Percentiles rank a stretch among this genome's conserved stretches.
phyloP scores from a whole-genome alignment of 2,329 filamentous ascomycete species.

The Phialophora verrucosa region DNA sequence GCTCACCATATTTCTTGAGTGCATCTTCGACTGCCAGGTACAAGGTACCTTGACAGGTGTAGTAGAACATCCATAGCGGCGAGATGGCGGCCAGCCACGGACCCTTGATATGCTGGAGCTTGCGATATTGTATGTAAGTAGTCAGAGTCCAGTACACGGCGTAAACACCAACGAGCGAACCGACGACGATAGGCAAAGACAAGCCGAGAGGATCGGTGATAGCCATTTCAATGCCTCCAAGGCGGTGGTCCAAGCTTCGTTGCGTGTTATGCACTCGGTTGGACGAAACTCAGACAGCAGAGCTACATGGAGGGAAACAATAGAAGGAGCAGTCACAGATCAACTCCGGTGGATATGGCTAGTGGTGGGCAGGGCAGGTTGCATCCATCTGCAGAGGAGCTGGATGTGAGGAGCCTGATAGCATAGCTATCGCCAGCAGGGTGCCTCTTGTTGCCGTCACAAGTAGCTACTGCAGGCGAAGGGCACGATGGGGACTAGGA shows the following conservation, averaged over 20 bases:
- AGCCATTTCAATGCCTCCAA: not conserved
- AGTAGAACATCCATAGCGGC: constrained; percentile 25
- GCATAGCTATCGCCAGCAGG: not conserved
- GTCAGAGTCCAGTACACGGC: not conserved
- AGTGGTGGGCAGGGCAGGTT: not conserved
- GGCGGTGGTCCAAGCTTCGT: not conserved
- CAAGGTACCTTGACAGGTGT: constrained; percentile 19
- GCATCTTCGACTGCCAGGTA: constrained; percentile 20
- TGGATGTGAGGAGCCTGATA: not conserved
- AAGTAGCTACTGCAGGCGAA: not conserved
- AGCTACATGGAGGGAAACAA: not conserved
- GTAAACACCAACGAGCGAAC: constrained; percentile 1
- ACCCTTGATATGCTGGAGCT: constrained; percentile 26
- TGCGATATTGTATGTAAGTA: constrained; percentile 17
- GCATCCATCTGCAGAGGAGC: not conserved
- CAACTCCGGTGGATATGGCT: not conserved
- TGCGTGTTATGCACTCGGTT: too few relatives aligned
- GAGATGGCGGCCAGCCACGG: constrained; percentile 27
- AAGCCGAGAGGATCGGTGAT: not conserved
- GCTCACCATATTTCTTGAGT: constrained; percentile 32
- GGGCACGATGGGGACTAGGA: not conserved
- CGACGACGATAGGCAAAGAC: not conserved
- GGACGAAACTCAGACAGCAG: not conserved
- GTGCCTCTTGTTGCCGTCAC: not conserved
- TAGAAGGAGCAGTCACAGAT: not conserved